phyloP scores from a whole-genome alignment of 2,329 filamentous ascomycete species.

The Alternaria atra region DNA sequence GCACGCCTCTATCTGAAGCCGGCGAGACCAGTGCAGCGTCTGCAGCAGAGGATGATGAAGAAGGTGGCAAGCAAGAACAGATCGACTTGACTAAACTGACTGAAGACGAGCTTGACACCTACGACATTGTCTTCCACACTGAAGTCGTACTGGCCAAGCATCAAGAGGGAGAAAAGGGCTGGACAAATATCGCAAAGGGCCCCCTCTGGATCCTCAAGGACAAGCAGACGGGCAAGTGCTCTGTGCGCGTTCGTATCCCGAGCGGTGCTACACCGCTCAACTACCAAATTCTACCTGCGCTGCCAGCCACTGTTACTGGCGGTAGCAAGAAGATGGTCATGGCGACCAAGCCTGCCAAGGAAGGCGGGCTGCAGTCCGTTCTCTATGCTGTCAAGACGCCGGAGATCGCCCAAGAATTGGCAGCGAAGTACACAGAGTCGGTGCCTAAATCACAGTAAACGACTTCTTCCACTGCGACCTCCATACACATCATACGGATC shows the following conservation, averaged over 20 bases:
- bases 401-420: constrained; percentile 44
- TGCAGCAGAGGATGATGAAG: constrained; percentile 41
- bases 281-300: constrained; percentile 39
- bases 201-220: constrained; percentile 50
- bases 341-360: constrained; percentile 33
- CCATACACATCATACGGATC: neutral
- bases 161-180: constrained; percentile 37
- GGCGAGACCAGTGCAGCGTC: constrained; percentile 41
- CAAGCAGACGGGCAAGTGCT: constrained; percentile 44
- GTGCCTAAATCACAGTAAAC: constrained; percentile 28
- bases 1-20: constrained; percentile 47
- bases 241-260: constrained; percentile 45
- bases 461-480: neutral
- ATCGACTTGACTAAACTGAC: constrained; percentile 46
- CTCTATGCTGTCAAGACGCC: constrained; percentile 40
- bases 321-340: constrained; percentile 42
- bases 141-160: constrained; percentile 42
- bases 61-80: constrained; percentile 39
- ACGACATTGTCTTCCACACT: constrained; percentile 48
- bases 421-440: constrained; percentile 39
- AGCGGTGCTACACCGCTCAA: constrained; percentile 46
- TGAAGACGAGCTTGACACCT: constrained; percentile 38
- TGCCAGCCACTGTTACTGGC: constrained; percentile 35
- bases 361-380: constrained; percentile 34
- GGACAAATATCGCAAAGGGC: constrained; percentile 45